Conservation (phyloP, 2,329 filamentous ascomycete genomes). For the Phymatotrichopsis omnivora region DNA sequence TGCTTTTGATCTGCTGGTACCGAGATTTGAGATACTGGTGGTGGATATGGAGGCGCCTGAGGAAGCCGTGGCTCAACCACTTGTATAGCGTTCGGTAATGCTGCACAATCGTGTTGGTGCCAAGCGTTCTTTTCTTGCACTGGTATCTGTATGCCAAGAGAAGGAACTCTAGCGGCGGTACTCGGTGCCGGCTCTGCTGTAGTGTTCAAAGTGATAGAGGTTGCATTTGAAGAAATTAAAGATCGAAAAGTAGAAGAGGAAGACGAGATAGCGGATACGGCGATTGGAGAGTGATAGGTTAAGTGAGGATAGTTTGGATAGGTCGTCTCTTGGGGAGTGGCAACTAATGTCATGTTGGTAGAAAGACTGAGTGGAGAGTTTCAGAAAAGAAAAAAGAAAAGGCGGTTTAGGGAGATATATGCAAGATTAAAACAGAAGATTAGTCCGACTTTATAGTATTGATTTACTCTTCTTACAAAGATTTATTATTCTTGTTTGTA, state of each 20-base stretch:
- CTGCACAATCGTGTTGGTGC: too few relatives aligned
- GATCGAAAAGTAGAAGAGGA: constrained; percentile 22
- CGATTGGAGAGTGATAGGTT: constrained; percentile 10
- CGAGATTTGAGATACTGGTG: constrained; percentile 35
- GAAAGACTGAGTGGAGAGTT: constrained; percentile 23
- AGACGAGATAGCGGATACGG: constrained; percentile 19
- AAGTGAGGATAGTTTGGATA: constrained; percentile 17
- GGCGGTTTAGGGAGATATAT: neutral
- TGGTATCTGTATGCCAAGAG: too few relatives aligned
- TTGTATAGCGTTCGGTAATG: too few relatives aligned
- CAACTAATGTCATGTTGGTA: constrained; percentile 26
- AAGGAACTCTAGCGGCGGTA: constrained; percentile 36
- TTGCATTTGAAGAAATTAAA: constrained; percentile 58
- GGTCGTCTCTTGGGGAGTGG: constrained; percentile 21
- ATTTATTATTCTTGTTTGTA: too few relatives aligned
- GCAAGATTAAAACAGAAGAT: neutral
- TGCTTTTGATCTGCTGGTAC: constrained; percentile 55
- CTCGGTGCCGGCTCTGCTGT: constrained; percentile 39
- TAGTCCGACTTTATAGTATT: too few relatives aligned
- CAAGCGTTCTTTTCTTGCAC: too few relatives aligned
- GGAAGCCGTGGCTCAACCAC: too few relatives aligned
- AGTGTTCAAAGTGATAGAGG: constrained; percentile 52
- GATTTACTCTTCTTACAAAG: too few relatives aligned
- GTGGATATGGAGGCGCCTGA: constrained; percentile 42
- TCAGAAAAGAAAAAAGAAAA: constrained; percentile 8